Conservation (phyloP, 306 rosid genomes). For the Cicer pinnatifidum region DNA sequence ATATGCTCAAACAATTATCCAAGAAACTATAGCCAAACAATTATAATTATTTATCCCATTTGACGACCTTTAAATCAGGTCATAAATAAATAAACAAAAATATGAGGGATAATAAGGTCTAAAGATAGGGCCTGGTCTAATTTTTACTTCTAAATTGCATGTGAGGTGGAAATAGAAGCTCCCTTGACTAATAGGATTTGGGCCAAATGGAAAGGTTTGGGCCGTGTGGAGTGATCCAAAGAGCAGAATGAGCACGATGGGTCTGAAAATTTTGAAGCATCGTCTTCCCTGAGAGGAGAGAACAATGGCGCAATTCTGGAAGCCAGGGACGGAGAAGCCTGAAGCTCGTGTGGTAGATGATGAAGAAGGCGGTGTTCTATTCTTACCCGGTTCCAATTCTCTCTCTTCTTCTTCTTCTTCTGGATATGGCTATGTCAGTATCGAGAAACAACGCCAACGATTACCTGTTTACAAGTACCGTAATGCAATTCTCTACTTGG, state of each 20-base stretch:
- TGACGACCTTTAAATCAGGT: background rate
- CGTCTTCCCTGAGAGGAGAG: background rate
- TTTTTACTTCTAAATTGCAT: too few species aligned
- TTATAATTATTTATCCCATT: background rate
- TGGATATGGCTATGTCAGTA: constrained; percentile 60
- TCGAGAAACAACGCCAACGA: constrained; percentile 86
- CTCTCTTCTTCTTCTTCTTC: constrained; percentile 43
- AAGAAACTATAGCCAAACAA: background rate
- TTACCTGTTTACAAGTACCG: constrained; percentile 91
- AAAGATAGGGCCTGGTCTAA: too few species aligned
- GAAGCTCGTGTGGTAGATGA: constrained; percentile 72
- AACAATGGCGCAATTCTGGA: constrained; percentile 69
- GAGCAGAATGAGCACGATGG: background rate
- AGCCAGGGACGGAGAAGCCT: constrained; percentile 90
- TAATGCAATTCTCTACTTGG: constrained; percentile 74
- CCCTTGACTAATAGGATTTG: background rate
- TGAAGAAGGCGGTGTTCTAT: constrained; percentile 92
- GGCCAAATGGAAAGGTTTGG: background rate
- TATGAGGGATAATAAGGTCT: too few species aligned
- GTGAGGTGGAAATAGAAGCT: background rate
- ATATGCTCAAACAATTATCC: background rate
- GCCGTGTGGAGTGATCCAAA: constrained; percentile 2
- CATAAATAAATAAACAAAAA: too few species aligned
- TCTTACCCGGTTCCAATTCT: constrained; percentile 58
- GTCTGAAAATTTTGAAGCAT: background rate